Conservation (phyloP, 305 asterid genomes). For the Fraxinus greggii region DNA sequence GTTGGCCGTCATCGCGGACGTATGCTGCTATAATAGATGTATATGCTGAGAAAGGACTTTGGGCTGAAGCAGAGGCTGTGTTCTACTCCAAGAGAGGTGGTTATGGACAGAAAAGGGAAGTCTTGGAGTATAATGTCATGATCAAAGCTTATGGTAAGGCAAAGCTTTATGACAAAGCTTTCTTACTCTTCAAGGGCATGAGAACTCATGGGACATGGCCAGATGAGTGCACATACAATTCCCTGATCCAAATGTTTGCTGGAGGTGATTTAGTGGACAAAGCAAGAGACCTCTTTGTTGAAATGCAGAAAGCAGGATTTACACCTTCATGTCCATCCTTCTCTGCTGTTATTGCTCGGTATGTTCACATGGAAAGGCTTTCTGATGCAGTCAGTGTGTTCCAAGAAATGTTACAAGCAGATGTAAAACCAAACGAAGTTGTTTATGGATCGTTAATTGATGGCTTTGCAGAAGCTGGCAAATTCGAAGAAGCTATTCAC, state of each 20-base stretch:
- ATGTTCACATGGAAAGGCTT: slow-evolving; percentile 47
- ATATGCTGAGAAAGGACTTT: slow-evolving; percentile 81
- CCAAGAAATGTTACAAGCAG: slow-evolving; percentile 60
- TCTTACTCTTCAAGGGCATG: slow-evolving; percentile 74
- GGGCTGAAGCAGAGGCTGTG: slow-evolving; percentile 80
- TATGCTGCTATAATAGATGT: slow-evolving; percentile 78
- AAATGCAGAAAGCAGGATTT: slow-evolving; percentile 68
- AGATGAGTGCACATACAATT: slow-evolving; percentile 81
- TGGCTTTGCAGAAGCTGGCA: slow-evolving; percentile 76
- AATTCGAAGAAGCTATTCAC: slow-evolving; percentile 62
- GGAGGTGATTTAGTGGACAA: slow-evolving; percentile 62
- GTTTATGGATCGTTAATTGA: slow-evolving; percentile 74
- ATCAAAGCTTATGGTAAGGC: slow-evolving; percentile 90
- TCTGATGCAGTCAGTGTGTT: slow-evolving; percentile 60
- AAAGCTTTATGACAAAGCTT: slow-evolving; percentile 63
- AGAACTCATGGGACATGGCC: slow-evolving; percentile 94
- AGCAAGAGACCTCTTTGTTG: slow-evolving; percentile 59
- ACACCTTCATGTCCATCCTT: slow-evolving; percentile 72
- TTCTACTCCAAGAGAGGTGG: slow-evolving; percentile 47
- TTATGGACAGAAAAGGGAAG: slow-evolving; percentile 48
- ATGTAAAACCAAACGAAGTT: slow-evolving; percentile 70
- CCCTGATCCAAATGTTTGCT: slow-evolving; percentile 79
- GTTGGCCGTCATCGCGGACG: slow-evolving; percentile 58
- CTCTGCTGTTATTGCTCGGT: slow-evolving; percentile 66
- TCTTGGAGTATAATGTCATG: slow-evolving; percentile 87